Base-by-base conservation (phyloP, 1,284 basidiomycete species). In the Naganishia sp. region DNA sequence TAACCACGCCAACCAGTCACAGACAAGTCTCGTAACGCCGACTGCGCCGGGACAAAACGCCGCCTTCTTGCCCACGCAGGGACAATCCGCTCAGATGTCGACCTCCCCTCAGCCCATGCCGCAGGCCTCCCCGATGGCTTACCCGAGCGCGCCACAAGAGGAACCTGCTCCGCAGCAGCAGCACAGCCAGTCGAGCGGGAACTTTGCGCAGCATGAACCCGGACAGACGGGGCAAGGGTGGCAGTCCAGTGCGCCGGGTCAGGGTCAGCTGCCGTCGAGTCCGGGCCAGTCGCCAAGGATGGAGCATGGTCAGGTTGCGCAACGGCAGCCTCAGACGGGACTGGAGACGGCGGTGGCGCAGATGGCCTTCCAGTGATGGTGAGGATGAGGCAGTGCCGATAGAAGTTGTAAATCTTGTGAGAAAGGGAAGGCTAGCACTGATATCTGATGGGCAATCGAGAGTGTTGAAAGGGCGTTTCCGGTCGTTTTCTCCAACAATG, bases 31-130 rank as follows among this genome's bases (percentile, higher is more conserved):
- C 21, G 28, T 25, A 7, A 39, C 47, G 15, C 58, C 58, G 47
- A 21, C 35, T 11, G 47, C 58, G 7, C 58, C 58, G 2, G 50
- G 50, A 31, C 47, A 61, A 9, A 35, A 31, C 23, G 13, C 32
- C 4, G 11, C n/a, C 32, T 39, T 41, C 18, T 21, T 18, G 10
- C 18, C 9, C 10, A 18, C 32, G 13, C 52, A 35, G 15, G 52
- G 32, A 21, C 58, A 61, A 50, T 35, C 47, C 21, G 41, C 41
- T 6, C 11, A 42, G 23, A 61, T 51, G 47, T 51, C 58, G 10
- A 35, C 58, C 23, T 61, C 58, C 15, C 58, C 58, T 18, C 58
- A 61, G 35, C 58, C 58, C 21, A 61, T 61, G 23, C 47, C 35
- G 3, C 35, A 28, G 6, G 35, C 35, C 4, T 13, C 47, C 47